Evolutionary conservation across 2,329 filamentous ascomycete genomes (phyloP), one percentile per base, ranked within the genome.

Genomic region (Geoglossum cookeanum): DNA sequence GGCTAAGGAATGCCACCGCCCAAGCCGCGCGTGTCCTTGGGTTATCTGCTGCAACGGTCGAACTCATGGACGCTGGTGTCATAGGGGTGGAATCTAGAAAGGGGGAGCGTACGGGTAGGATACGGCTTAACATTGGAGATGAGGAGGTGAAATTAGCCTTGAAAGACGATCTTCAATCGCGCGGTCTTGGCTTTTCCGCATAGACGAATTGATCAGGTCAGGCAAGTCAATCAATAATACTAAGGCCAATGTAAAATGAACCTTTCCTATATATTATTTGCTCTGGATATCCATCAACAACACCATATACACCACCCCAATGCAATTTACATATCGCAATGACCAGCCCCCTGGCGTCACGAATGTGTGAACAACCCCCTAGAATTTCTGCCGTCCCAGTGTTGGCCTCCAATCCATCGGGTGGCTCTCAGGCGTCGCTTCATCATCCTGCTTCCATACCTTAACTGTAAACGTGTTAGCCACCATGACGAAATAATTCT

Each of bases 401-500:
- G 80, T 87, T 27, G 90, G 90, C 65, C 86, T 88, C 92, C 92
- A 98, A 49, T 94, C 84, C 48, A 98, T 70, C 1, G 92, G 92
- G 70, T 97, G 89, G 1, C 85, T 86, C 68, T 97, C 88, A 42
- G 85, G 85, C 0, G 91, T 96, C 17, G 92, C 92, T 56, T 84
- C 80, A 52, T 94, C 87, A 68, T 98, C 92, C 63, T 84, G 85
- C 70, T 90, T 94, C 92, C 92, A 98, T 58, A 98, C 81, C 78
- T 98, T 97, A 69, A 96, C 77, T 82, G 9, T 53, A 17, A 27
- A 27, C 59, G 4, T 52, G 63, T 71, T 64, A 69, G 64, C 35
- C 13, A 53, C 1, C 9, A 30, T 4, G 29, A 58, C 13, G 3
- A 30, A 30, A 8, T 6, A 42, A n/a, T 9, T n/a, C 30, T 56